Evolutionary conservation across 495 filamentous ascomycete genomes (phyloP), one percentile per base, ranked within the genome.

Genomic region (Xylaria palmicola): DNA sequence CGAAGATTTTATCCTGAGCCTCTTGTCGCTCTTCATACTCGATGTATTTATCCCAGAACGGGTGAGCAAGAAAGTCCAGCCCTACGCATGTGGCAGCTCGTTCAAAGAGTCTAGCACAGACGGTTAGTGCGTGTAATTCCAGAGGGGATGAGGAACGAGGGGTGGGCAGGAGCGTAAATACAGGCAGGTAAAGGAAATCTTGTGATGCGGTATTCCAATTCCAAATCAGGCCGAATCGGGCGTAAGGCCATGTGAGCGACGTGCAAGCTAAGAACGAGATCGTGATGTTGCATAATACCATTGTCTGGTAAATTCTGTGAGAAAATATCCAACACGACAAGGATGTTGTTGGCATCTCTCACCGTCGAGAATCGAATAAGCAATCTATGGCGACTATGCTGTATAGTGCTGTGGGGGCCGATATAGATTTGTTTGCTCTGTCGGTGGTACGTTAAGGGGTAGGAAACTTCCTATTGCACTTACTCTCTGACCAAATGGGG

Each of bases 41-140:
- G 54, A 98, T 83, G 67, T 96, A 99, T 75, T 97, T 98, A 68
- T 98, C 95, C 94, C 94, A 99, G 80, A 99, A 97, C 0, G 91
- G 92, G 69, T 97, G 92, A 4, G 92, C 86, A 8, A 95, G 82
- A 72, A 97, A 99, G 74, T 99, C 94, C 30, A 97, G 82, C 15
- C 95, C 94, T 19, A 97, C 92, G 66, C 83, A 85, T 41, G 80
- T 83, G 15, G 92, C 93, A 52, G 87, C 94, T 67, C 95, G 88
- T 74, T 98, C 95, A 68, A 97, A 99, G 6, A 99, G 84, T 55
- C 95, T 98, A 73, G 51, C 34, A 44, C 43, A 67, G 58, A 77
- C 75, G 77, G 79, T 89, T 77, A 89, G 86, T 77, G 76, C 69
- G 67, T 69, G 69, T 59, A 64, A 68, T 47, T 44, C 4, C 51